Evolutionary conservation across 176 grass and related monocot species (phyloP), one percentile per base, ranked within the genome.

Genomic region (Olyra latifolia): DNA sequence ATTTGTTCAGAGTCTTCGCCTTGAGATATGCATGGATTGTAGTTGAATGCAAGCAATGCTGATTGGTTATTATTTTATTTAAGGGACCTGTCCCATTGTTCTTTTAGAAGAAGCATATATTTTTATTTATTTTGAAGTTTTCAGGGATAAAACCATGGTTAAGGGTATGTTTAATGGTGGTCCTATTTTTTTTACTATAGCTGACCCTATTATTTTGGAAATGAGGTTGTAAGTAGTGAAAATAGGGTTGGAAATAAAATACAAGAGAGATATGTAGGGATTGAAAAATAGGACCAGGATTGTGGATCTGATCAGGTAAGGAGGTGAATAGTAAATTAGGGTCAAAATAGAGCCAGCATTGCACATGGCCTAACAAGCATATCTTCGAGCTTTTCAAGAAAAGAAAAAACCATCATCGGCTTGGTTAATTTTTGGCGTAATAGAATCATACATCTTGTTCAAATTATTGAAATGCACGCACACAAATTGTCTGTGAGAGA

Each of bases 11-110:
- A 23, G 50, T 17, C 28, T 48, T 67, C 74, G 69, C 77, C 69
- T 80, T 86, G 77, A 40, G 50, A 80, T 49, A 44, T 75, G 76
- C 19, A 58, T 66, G 76, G 69, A 38, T 72, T 86, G 69, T 48
- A 80, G 69, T 48, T 7, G 24, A 80, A 80, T 71, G 59, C 76
- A 80, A 86, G 69, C 76, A 80, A 86, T 19, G 49, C n/a, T 57
- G 84, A 27, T 47, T 27, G 65, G 19, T 25, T 80, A 43, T 73
- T 45, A 40, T 52, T 8, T 12, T n/a, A 74, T 15, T 61, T n/a
- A 60, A 58, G 40, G 62, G 40, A 76, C 76, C 60, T 75, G 45
- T 66, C 60, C 4, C 19, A 57, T 17, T 66, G 27, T 19, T 53
- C 61, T 16, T 22, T 57, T 8, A 35, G 25, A 63, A 73, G 80